These are phyloP conservation scores for Salix arbutifolia DNA, from an alignment of 345 rosid genomes.

Conservation along the genomic window DNA sequence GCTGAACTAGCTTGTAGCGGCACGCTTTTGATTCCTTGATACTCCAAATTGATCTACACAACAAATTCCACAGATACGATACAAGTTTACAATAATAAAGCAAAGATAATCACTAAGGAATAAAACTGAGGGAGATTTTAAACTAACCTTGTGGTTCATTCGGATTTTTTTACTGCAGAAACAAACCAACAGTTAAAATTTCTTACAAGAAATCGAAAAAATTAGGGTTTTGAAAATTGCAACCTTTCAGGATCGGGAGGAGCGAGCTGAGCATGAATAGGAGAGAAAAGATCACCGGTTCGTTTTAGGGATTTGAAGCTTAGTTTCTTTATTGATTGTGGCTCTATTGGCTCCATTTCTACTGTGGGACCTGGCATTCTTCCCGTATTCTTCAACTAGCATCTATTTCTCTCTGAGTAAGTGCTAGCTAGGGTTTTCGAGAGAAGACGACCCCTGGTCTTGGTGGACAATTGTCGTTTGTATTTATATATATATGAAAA, in stretches of 20 bases:
- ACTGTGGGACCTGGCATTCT: slow-evolving; percentile 17
- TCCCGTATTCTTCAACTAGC: background rate
- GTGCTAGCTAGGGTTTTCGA: slow-evolving; percentile 7
- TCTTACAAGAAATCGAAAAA: too few species aligned
- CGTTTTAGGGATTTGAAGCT: slow-evolving; percentile 85
- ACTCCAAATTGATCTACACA: slow-evolving; percentile 53
- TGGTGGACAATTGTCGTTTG: too few species aligned
- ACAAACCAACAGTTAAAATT: background rate
- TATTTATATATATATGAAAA: too few species aligned
- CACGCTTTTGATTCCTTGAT: slow-evolving; percentile 48
- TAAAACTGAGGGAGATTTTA: background rate
- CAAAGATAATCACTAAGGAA: background rate
- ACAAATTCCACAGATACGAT: background rate
- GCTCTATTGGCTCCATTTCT: slow-evolving; percentile 88
- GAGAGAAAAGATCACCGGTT: slow-evolving; percentile 80
- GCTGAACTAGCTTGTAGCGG: slow-evolving; percentile 34
- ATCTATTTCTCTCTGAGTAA: background rate
- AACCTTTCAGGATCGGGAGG: slow-evolving; percentile 83
- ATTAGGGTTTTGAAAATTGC: background rate
- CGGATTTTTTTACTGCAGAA: slow-evolving; percentile 76
- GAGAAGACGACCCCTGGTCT: background rate
- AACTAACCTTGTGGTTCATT: slow-evolving; percentile 75
- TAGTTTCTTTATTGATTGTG: slow-evolving; percentile 85
- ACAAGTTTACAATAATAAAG: background rate
- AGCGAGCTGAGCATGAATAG: slow-evolving; percentile 62